Conservation (phyloP, 768 basidiomycete genomes). For the Porpolomopsis calyptriformis region DNA sequence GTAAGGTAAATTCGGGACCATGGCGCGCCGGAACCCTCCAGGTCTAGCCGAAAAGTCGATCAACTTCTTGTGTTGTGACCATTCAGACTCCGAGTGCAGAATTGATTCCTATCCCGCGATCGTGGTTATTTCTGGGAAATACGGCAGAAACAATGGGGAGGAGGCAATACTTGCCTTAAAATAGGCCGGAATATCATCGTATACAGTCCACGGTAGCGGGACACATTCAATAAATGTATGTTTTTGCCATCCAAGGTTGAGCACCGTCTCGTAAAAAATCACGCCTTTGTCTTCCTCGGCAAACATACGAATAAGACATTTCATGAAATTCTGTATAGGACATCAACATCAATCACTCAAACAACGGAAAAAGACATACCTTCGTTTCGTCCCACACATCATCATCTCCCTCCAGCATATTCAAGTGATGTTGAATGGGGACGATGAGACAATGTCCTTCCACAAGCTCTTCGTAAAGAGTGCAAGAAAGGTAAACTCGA, state of each 20-base stretch:
- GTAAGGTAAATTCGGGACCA: constrained; percentile 96
- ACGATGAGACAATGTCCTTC: constrained; percentile 91
- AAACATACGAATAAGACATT: constrained; percentile 93
- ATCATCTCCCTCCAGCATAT: constrained; percentile 88
- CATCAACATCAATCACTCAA: background rate
- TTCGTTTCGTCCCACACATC: constrained; percentile 97
- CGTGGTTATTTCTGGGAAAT: background rate
- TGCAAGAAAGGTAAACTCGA: constrained; percentile 83
- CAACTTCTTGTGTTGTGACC: constrained; percentile 96
- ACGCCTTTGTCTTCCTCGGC: constrained; percentile 89
- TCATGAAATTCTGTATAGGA: constrained; percentile 57
- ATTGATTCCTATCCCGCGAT: constrained; percentile 68
- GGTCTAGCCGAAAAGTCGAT: constrained; percentile 87
- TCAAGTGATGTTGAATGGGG: constrained; percentile 88
- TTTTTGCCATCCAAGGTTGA: constrained; percentile 74
- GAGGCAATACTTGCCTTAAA: constrained; percentile 85
- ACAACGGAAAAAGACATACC: constrained; percentile 37
- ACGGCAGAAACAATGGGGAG: constrained; percentile 4
- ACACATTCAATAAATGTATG: constrained; percentile 93
- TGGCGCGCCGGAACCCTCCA: constrained; percentile 86
- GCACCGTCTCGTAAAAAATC: constrained; percentile 90
- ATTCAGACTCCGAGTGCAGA: constrained; percentile 84
- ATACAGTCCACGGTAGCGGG: constrained; percentile 82
- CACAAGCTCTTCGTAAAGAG: constrained; percentile 77
- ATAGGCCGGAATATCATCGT: constrained; percentile 81